Conservation (phyloP, 2,329 filamentous ascomycete genomes). For the Curvularia spicifera region DNA sequence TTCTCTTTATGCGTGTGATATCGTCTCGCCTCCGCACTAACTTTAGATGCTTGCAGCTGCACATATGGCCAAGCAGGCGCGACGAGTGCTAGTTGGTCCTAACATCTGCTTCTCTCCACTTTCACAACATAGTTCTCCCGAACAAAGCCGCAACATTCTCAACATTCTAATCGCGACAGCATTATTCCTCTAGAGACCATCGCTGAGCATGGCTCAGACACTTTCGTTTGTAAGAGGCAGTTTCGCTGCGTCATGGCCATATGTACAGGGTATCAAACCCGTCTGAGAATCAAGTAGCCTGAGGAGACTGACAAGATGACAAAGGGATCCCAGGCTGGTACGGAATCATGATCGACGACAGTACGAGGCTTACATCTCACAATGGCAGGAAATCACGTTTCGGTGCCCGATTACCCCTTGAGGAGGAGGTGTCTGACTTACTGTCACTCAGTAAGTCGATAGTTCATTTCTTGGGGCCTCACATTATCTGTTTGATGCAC, state of each 20-base stretch:
- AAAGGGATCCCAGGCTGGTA: conserved; percentile 25
- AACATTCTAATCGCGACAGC: background rate
- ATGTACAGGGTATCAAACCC: conserved; percentile 2
- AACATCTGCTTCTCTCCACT: background rate
- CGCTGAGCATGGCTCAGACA: background rate
- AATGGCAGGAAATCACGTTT: background rate
- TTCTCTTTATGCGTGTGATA: background rate
- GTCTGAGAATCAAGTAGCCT: background rate
- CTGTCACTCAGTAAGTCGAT: conserved; percentile 25
- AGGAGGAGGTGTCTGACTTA: conserved; percentile 10
- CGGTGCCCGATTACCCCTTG: background rate
- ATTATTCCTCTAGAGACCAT: background rate
- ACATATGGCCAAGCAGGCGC: conserved; percentile 11
- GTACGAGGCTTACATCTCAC: conserved; percentile 1
- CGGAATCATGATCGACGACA: conserved; percentile 3
- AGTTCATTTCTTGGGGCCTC: background rate
- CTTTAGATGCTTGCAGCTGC: conserved; percentile 6
- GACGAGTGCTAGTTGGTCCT: conserved; percentile 1
- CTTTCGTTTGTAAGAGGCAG: background rate
- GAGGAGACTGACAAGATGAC: background rate
- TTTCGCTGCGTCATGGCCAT: background rate
- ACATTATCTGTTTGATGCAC: background rate
- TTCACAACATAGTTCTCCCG: background rate
- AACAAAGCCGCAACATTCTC: background rate
- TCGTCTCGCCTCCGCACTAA: background rate